Percentiles rank a stretch among this genome's conserved stretches.
Evolutionary conservation across 2,329 filamentous ascomycete species (phyloP).

Genomic region (Coniella lustricola): DNA sequence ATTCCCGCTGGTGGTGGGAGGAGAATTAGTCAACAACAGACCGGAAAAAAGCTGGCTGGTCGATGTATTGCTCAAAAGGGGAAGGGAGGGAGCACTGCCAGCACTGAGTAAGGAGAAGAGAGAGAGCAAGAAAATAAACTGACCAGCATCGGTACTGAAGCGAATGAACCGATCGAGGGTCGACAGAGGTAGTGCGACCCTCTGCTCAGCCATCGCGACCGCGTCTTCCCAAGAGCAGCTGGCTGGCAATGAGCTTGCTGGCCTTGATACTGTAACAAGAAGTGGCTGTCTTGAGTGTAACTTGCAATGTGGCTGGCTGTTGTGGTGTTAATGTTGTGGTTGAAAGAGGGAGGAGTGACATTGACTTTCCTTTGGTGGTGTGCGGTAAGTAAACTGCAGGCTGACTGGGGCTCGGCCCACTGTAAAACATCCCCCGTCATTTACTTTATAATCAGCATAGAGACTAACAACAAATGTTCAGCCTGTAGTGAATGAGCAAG

Average conservation of each 20-base stretch:
- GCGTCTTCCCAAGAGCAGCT: neutral
- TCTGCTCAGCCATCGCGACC: neutral
- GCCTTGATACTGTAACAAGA: neutral
- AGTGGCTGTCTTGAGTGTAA: no score
- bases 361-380: no score
- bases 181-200: slow-evolving; percentile 1
- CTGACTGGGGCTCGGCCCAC: slow-evolving; percentile 3
- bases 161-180: slow-evolving; percentile 30
- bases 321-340: neutral
- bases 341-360: neutral
- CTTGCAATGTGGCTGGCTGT: no score
- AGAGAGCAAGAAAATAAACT: slow-evolving; percentile 2
- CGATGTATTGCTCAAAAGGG: no score
- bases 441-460: neutral
- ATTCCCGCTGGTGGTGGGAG: slow-evolving; percentile 7
- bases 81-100: neutral
- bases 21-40: no score
- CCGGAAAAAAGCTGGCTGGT: neutral
- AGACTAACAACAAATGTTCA: no score
- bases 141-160: slow-evolving; percentile 27
- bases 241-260: neutral
- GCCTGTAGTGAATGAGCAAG: no score
- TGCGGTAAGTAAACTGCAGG: neutral
- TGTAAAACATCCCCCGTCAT: no score
- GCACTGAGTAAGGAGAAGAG: neutral